Base-by-base conservation (phyloP, 2,329 filamentous ascomycete genomes). In the Aureobasidium uvarum region DNA sequence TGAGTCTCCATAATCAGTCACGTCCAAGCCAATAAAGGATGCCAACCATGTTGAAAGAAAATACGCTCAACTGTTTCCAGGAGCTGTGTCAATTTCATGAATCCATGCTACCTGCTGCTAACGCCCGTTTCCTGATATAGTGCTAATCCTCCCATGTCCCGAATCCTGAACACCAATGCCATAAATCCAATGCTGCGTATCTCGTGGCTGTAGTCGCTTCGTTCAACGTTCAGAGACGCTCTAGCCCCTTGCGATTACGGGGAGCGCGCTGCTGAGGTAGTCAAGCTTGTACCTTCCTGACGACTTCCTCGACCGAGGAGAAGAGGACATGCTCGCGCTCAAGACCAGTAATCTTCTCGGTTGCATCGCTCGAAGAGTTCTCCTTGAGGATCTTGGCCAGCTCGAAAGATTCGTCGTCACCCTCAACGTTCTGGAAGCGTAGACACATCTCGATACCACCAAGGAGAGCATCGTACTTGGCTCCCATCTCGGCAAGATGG, bases 381-480 rank as follows among this genome's bases (percentile, higher is more conserved):
- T 88, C 84, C 67, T 89, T 86, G 81, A 99, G 89, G 74, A 96
- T 92, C 81, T 90, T 87, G 73, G 91, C 91, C 13, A 99, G 84
- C 79, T 96, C 88, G 70, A 81, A 83, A 69, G 90, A 96, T 85
- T 98, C 95, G 0, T 96, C 91, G 69, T 99, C 95, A 14, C 88
- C 92, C 71, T 93, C 86, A 65, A 97, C 90, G 72, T 96, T 91
- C 81, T 97, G 93, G 88, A 98, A 99, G 69, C 90, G 91, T 77
- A 99, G 89, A 7, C 91, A 89, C 87, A 94, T 92, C 83, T 98
- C 94, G 52, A 95, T 86, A 23, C 91, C 90, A 66, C 89, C 89
- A 62, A 98, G 82, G 36, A 99, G 84, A 62, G 85, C 87, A 66
- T 87, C 84, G 76, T 88, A 89, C 71, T 86, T 84, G 78, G 91